A percentile compares a stretch with the other conserved stretches of the same genome.
phyloP scores from a whole-genome alignment of 768 basidiomycete genomes.

The Pleurotus citrinopileatus region DNA sequence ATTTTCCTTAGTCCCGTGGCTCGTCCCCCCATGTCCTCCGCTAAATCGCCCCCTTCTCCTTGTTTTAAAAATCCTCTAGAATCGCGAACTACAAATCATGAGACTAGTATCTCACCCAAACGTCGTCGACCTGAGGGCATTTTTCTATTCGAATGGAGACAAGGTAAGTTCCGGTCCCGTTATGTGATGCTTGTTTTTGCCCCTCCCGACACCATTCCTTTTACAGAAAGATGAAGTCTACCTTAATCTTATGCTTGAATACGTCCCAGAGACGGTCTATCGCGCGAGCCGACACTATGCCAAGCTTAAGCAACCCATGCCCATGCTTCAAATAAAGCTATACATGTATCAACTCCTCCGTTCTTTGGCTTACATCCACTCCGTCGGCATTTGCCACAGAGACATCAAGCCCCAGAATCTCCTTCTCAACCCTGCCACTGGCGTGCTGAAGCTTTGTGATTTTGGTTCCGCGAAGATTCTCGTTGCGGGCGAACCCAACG shows the following conservation, averaged over 20 bases:
- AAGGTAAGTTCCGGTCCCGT: constrained; percentile 56
- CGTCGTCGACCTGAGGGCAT: constrained; percentile 95
- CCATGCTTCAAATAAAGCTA: constrained; percentile 98
- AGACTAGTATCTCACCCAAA: constrained; percentile 94
- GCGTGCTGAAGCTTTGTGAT: constrained; percentile 96
- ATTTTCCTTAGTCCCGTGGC: not conserved
- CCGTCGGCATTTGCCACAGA: constrained; percentile 98
- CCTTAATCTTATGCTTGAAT: constrained; percentile 98
- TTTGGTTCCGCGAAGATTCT: constrained; percentile 99
- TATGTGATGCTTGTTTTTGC: constrained; percentile 12
- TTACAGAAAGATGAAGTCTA: constrained; percentile 98
- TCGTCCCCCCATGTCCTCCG: not conserved
- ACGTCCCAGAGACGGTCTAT: constrained; percentile 99
- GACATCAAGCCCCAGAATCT: constrained; percentile 99
- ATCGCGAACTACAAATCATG: constrained; percentile 99
- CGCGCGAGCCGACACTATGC: constrained; percentile 98
- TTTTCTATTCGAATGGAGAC: constrained; percentile 99
- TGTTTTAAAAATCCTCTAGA: constrained; percentile 51
- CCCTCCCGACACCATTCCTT: constrained; percentile 10
- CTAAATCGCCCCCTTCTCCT: constrained; percentile 7
- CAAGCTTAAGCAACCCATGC: constrained; percentile 99
- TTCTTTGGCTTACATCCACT: constrained; percentile 98
- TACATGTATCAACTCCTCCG: constrained; percentile 99
- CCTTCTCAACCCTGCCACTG: constrained; percentile 94
- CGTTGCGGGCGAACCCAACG: constrained; percentile 96